Evolutionary conservation across 495 filamentous ascomycete genomes (phyloP).

Genomic region (Venustampulla echinocandica): DNA sequence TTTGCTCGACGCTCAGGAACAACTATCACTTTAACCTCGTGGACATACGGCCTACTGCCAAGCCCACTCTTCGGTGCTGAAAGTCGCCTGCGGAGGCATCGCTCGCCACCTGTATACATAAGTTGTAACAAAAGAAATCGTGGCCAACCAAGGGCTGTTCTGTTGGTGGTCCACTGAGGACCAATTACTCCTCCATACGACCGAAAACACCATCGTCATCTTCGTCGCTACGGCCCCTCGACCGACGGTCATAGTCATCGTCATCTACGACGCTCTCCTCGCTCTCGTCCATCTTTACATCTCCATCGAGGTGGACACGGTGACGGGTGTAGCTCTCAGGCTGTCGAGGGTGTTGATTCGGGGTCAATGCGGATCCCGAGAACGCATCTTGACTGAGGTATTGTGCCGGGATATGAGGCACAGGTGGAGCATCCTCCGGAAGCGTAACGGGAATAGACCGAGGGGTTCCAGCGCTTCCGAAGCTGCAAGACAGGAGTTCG

Average conservation of each 20-base stretch:
- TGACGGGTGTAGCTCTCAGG: constrained; percentile 29
- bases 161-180: not conserved
- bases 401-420: constrained; percentile 71
- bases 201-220: constrained; percentile 96
- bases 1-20: constrained; percentile 50
- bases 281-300: constrained; percentile 62
- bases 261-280: constrained; percentile 63
- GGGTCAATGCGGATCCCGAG: constrained; percentile 23
- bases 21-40: constrained; percentile 55
- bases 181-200: constrained; percentile 76
- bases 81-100: constrained; percentile 45
- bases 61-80: constrained; percentile 52
- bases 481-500: constrained; percentile 81
- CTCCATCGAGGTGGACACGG: constrained; percentile 36
- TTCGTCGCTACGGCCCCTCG: constrained; percentile 63
- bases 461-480: constrained; percentile 79
- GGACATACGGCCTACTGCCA: constrained; percentile 26
- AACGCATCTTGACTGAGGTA: constrained; percentile 47
- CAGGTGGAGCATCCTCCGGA: constrained; percentile 71
- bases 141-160: not conserved
- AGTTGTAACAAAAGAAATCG: constrained; percentile 22
- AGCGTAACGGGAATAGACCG: constrained; percentile 59
- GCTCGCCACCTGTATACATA: constrained; percentile 19
- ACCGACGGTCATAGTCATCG: constrained; percentile 64
- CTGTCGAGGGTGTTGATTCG: constrained; percentile 23